Conservation (phyloP, 768 basidiomycete species). For the Podaxis rugospora region DNA sequence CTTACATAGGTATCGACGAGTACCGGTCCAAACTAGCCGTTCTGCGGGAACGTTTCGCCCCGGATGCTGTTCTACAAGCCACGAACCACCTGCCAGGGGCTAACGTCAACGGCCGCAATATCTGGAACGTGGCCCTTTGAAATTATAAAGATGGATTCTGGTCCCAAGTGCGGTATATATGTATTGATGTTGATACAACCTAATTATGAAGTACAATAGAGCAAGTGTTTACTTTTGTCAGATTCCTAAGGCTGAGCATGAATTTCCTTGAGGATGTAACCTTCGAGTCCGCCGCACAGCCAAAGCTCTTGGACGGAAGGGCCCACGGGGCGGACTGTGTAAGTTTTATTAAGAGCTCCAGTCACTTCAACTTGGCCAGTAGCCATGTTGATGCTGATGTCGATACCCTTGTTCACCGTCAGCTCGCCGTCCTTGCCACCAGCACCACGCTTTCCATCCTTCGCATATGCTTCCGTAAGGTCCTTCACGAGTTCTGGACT, state of each 20-base stretch:
- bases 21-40: conserved; percentile 76
- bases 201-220: not conserved
- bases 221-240: not conserved
- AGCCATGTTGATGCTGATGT: conserved; percentile 61
- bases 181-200: not conserved
- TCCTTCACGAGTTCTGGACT: conserved; percentile 85
- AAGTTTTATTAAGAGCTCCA: conserved; percentile 43
- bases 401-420: conserved; percentile 73
- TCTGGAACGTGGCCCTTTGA: conserved; percentile 59
- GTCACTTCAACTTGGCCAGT: conserved; percentile 64
- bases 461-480: conserved; percentile 70
- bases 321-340: conserved; percentile 76
- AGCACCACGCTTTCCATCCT: conserved; percentile 67
- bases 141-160: not conserved
- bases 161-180: not conserved
- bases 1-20: conserved; percentile 91
- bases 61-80: conserved; percentile 24
- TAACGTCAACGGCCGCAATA: conserved; percentile 35
- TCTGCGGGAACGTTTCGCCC: conserved; percentile 53
- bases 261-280: conserved; percentile 81
- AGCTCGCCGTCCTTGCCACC: conserved; percentile 81
- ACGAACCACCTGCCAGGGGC: conserved; percentile 20
- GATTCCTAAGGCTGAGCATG: conserved; percentile 24
- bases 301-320: conserved; percentile 96
- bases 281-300: conserved; percentile 93